Percentiles rank a stretch among this genome's conserved stretches.
These are phyloP conservation scores for Simplicillium sp. DNA, from an alignment of 2,329 filamentous ascomycete species.

Conservation along the genomic window DNA sequence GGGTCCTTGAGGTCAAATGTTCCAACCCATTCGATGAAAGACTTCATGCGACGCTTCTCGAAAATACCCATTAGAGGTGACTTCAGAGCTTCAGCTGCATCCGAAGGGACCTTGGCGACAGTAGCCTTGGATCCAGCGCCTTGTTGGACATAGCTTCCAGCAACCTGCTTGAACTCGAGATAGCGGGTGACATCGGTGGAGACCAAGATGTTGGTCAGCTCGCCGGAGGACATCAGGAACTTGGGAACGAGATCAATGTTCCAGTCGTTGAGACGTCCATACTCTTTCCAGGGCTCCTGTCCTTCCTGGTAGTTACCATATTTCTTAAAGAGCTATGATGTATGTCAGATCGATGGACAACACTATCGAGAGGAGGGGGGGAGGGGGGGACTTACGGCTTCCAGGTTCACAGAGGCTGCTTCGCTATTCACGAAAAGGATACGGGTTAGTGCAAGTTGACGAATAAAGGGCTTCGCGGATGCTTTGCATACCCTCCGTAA, in stretches of 20 bases:
- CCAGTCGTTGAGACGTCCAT: conserved; percentile 95
- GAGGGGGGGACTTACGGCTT: conserved; percentile 56
- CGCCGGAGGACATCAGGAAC: conserved; percentile 96
- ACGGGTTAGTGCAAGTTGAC: conserved; percentile 15
- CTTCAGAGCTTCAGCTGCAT: conserved; percentile 79
- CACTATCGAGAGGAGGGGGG: conserved; percentile 7
- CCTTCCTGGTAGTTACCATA: conserved; percentile 74
- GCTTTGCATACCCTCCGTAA: conserved; percentile 76
- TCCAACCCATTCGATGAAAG: conserved; percentile 93
- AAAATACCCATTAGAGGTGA: conserved; percentile 96
- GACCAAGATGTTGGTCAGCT: conserved; percentile 96
- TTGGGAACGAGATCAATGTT: conserved; percentile 98
- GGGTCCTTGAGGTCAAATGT: conserved; percentile 75
- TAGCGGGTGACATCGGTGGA: conserved; percentile 87
- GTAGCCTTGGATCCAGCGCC: conserved; percentile 73
- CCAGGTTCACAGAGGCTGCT: conserved; percentile 92
- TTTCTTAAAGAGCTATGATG: conserved; percentile 79
- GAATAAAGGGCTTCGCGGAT: background rate
- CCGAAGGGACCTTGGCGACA: conserved; percentile 92
- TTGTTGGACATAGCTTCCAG: conserved; percentile 94
- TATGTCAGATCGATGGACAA: background rate
- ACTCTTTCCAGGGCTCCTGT: conserved; percentile 96
- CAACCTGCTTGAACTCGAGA: conserved; percentile 89
- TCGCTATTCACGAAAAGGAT: conserved; percentile 41
- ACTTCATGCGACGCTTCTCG: conserved; percentile 94